Conservation (phyloP, 768 basidiomycete species). For the Trametes gibbosa region DNA sequence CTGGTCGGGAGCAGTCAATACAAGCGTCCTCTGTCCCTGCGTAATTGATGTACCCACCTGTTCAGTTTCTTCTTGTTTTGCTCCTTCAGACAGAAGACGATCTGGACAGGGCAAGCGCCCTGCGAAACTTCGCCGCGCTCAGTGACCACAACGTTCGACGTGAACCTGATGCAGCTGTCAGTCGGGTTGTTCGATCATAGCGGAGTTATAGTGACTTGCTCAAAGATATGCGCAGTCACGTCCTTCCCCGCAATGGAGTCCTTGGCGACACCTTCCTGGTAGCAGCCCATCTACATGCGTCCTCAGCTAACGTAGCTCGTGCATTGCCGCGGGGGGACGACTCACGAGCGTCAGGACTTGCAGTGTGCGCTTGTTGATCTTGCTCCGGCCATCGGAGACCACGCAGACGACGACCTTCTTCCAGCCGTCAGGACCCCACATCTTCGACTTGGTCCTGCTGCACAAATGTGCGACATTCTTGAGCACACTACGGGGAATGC, state of each 20-base stretch:
- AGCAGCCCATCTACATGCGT: constrained; percentile 69
- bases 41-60: constrained; percentile 29
- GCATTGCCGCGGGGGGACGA: constrained; percentile 6
- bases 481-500: constrained; percentile 54
- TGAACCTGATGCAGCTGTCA: constrained; percentile 48
- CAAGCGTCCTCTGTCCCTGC: background rate
- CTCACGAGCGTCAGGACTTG: constrained; percentile 81
- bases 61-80: constrained; percentile 98
- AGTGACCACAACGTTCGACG: constrained; percentile 74
- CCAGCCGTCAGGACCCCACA: constrained; percentile 87
- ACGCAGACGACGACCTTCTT: constrained; percentile 88
- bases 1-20: constrained; percentile 25
- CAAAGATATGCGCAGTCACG: constrained; percentile 91
- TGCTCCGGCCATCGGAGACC: constrained; percentile 81
- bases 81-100: constrained; percentile 90
- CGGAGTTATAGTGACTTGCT: constrained; percentile 47
- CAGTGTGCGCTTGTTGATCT: constrained; percentile 87
- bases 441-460: constrained; percentile 64
- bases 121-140: constrained; percentile 77
- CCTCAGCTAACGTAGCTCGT: background rate
- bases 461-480: constrained; percentile 85
- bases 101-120: constrained; percentile 77
- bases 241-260: constrained; percentile 87
- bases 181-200: background rate
- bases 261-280: constrained; percentile 88